phyloP scores from a whole-genome alignment of 768 basidiomycete genomes.

The Pilatotrama ljubarskyi region DNA sequence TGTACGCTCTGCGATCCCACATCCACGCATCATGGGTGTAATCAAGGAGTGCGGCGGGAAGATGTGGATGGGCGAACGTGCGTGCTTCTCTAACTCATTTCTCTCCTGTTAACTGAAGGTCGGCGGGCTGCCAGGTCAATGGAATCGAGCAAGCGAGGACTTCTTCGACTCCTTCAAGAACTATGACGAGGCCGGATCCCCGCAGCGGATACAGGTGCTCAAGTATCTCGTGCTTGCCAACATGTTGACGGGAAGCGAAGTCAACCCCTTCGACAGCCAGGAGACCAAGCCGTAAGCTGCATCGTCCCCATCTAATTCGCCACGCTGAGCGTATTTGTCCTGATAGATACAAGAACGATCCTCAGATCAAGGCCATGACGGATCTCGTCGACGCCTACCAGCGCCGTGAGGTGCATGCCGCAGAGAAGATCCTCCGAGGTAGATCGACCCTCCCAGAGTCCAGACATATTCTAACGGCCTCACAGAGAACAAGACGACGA shows the following conservation, averaged over 20 bases:
- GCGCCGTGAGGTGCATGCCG: conserved; percentile 92
- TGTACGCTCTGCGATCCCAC: conserved; percentile 94
- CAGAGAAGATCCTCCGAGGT: conserved; percentile 94
- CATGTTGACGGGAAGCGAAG: conserved; percentile 97
- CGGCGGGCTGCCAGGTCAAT: conserved; percentile 58
- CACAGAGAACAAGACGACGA: conserved; percentile 88
- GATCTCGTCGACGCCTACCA: conserved; percentile 97
- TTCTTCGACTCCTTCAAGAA: conserved; percentile 99
- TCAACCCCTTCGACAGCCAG: conserved; percentile 99
- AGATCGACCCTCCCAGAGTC: conserved; percentile 16
- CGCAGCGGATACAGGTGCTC: conserved; percentile 95
- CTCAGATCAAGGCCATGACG: conserved; percentile 98
- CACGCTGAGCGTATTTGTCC: not conserved
- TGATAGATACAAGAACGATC: conserved; percentile 88
- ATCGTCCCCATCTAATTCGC: not conserved
- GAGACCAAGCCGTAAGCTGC: conserved; percentile 93
- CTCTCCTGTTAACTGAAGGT: not conserved
- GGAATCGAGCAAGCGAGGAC: conserved; percentile 95
- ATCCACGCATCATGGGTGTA: conserved; percentile 97
- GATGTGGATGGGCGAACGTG: conserved; percentile 99
- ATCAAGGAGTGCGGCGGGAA: conserved; percentile 99
- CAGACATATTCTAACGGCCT: conserved; percentile 1
- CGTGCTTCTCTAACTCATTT: conserved; percentile 26
- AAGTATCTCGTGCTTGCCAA: conserved; percentile 98
- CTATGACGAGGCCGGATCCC: conserved; percentile 97